phyloP scores from a whole-genome alignment of 768 basidiomycete species.

The Chalciporus piperatus region DNA sequence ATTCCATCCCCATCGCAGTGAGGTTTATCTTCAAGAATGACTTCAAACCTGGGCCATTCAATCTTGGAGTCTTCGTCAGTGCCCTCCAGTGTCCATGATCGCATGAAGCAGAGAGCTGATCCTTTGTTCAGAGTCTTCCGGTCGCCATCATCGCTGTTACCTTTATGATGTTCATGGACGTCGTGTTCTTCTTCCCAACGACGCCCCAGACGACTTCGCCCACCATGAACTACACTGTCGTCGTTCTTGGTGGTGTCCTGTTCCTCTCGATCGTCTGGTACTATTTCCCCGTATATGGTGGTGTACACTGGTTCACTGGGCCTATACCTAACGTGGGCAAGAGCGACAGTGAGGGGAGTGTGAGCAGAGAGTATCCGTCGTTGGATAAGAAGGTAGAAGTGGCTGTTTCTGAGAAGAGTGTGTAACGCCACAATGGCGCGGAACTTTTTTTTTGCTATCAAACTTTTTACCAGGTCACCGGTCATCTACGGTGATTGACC shows the following conservation, averaged over 20 bases:
- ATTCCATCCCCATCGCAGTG: conserved; percentile 49
- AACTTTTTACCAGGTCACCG: no score
- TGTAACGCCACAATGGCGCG: neutral
- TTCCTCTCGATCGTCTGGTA: conserved; percentile 58
- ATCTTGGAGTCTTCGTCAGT: conserved; percentile 43
- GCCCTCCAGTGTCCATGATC: neutral
- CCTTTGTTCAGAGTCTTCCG: conserved; percentile 46
- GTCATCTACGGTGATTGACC: no score
- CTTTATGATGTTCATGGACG: conserved; percentile 64
- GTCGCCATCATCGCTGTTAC: conserved; percentile 51
- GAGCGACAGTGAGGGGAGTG: neutral
- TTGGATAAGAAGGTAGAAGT: neutral
- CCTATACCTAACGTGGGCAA: conserved; percentile 50
- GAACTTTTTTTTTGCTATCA: no score
- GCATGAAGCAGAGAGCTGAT: neutral
- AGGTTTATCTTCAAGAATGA: conserved; percentile 47
- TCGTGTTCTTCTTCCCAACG: conserved; percentile 65
- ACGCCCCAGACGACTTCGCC: conserved; percentile 42
- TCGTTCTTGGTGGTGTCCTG: conserved; percentile 61
- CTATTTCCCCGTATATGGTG: conserved; percentile 69
- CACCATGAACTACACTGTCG: conserved; percentile 71
- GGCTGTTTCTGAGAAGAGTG: neutral
- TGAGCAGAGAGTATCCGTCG: neutral
- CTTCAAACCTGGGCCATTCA: conserved; percentile 48
- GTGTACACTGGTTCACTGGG: conserved; percentile 68